A percentile compares a stretch with the other conserved stretches of the same genome.
Conservation (phyloP, 805 yeast genomes). For the Kluyveromyces lactis region DNA sequence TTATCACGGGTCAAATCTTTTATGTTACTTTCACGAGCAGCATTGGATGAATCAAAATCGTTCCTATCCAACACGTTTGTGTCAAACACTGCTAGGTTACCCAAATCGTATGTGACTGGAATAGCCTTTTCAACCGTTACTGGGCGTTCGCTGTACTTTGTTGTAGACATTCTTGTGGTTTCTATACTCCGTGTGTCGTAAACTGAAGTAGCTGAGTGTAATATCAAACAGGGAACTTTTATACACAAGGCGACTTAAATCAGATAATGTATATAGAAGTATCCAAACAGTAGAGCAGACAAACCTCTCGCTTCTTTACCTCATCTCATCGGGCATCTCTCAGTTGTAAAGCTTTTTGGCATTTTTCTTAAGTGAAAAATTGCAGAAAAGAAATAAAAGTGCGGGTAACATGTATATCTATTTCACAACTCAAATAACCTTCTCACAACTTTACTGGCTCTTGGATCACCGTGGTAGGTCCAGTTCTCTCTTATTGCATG, state of each 20-base stretch:
- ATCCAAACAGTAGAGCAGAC: too few species aligned
- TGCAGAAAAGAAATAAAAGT: too few species aligned
- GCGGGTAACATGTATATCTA: not conserved
- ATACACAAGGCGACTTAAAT: too few species aligned
- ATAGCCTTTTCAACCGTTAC: slow-evolving; percentile 87
- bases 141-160: slow-evolving; percentile 34
- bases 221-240: too few species aligned
- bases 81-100: slow-evolving; percentile 85
- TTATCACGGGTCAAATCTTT: slow-evolving; percentile 75
- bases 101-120: slow-evolving; percentile 83
- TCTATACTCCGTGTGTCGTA: not conserved
- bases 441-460: slow-evolving; percentile 20
- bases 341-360: not conserved
- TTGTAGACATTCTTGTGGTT: not conserved
- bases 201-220: too few species aligned
- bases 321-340: too few species aligned
- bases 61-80: slow-evolving; percentile 71
- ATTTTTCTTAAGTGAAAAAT: too few species aligned
- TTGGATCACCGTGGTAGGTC: slow-evolving; percentile 13
- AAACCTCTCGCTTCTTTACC: too few species aligned
- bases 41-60: slow-evolving; percentile 43
- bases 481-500: slow-evolving; percentile 25
- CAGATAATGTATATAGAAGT: too few species aligned
- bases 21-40: slow-evolving; percentile 56
- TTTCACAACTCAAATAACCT: slow-evolving; percentile 22